Conservation (phyloP, 129 eudicot genomes). For the Lactuca sativa region DNA sequence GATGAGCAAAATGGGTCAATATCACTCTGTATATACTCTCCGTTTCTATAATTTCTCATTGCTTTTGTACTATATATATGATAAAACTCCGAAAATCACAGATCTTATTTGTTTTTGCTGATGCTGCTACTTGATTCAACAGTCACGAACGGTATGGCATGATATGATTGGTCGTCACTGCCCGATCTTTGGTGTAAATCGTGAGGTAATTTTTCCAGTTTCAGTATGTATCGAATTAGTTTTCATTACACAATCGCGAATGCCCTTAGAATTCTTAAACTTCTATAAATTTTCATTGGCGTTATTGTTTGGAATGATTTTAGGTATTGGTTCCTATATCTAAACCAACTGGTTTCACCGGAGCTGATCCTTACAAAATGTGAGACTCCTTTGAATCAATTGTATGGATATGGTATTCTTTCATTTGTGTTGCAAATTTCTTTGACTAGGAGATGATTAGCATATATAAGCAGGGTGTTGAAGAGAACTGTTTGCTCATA, state of each 20-base stretch:
- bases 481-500: too few species aligned
- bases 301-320: background rate
- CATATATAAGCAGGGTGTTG: too few species aligned
- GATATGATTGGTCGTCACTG: slow-evolving; percentile 98
- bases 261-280: background rate
- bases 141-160: slow-evolving; percentile 94
- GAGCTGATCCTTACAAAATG: slow-evolving; percentile 98
- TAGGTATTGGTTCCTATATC: slow-evolving; percentile 88
- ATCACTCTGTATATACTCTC: slow-evolving; percentile 61
- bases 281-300: background rate
- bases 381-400: slow-evolving; percentile 35
- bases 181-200: slow-evolving; percentile 92
- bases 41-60: background rate
- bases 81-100: slow-evolving; percentile 8
- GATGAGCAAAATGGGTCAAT: slow-evolving; percentile 96
- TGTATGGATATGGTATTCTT: background rate
- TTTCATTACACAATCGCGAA: background rate
- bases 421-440: background rate
- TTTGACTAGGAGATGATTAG: background rate
- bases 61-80: background rate
- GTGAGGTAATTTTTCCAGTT: slow-evolving; percentile 56
- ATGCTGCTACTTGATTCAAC: slow-evolving; percentile 23
- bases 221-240: background rate
- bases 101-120: slow-evolving; percentile 9
- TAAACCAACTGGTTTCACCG: slow-evolving; percentile 87